Evolutionary conservation across 1,284 basidiomycete species (phyloP).

Genomic region (Cystobasidiaceae sp.): DNA sequence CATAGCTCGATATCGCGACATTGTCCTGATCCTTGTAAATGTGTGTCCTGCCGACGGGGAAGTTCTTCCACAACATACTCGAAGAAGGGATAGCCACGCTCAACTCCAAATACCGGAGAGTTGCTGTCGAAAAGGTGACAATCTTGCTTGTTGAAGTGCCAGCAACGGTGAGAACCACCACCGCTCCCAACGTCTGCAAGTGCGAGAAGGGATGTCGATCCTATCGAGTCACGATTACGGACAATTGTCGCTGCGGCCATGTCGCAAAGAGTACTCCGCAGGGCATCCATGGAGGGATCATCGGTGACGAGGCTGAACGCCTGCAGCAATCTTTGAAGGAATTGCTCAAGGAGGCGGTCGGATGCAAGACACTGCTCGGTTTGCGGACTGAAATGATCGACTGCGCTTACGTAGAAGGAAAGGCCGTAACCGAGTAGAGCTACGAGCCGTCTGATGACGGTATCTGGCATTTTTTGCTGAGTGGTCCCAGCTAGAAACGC

Average conservation of each 20-base stretch:
- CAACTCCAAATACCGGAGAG: background rate
- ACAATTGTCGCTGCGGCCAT: no score
- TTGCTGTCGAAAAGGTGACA: background rate
- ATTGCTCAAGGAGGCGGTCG: conserved; percentile 56
- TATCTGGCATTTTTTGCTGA: conserved; percentile 50
- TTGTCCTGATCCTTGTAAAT: background rate
- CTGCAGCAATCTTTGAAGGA: no score
- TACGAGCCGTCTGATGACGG: conserved; percentile 80
- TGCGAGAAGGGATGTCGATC: no score
- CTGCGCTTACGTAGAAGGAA: background rate
- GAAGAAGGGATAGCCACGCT: background rate
- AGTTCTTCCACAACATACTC: background rate
- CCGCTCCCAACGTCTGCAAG: no score
- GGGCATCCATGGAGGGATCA: no score
- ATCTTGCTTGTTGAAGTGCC: background rate
- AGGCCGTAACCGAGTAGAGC: conserved; percentile 56
- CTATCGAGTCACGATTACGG: no score
- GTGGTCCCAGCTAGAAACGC: conserved; percentile 80
- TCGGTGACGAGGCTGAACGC: no score
- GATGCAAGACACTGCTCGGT: background rate
- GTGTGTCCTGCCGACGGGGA: background rate
- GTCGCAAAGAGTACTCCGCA: background rate
- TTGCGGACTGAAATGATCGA: no score
- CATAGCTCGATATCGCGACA: background rate
- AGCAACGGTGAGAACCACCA: no score